Evolutionary conservation across 1,284 basidiomycete species (phyloP), one percentile per base, ranked within the genome.

Genomic region (Ceratobasidium sp.): DNA sequence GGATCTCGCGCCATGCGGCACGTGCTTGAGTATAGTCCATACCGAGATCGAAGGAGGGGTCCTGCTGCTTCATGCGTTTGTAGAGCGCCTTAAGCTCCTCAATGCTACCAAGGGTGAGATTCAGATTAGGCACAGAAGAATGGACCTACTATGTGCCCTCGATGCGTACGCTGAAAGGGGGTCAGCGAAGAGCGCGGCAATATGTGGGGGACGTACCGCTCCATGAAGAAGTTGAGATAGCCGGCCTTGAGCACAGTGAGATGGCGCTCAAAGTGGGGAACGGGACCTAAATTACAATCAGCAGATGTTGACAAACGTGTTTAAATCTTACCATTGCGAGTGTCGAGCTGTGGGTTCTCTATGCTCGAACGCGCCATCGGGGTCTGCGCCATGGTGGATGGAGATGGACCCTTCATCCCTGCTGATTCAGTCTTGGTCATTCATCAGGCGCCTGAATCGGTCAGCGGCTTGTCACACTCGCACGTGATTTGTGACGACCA

Each of bases 171-270:
- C 94, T 95, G 79, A 44, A 43, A 71, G 74, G 77, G 73, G 73
- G 63, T 75, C 74, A 64, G 63, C 66, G 23, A 38, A 46, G 59
- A 43, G 73, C 41, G 32, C 61, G 21, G 35, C 57, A 35, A 26
- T 58, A 61, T 41, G 73, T 58, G 75, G 41, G 62, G 73, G 55
- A 80, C 88, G 77, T 78, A 92, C 93, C 94, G 86, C 84, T 96
- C 94, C 80, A 88, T 87, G 82, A 95, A 95, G 84, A 95, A 95
- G 75, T 79, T 83, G 76, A 95, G 85, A 80, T 94, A 94, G 9
- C 90, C 91, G 76, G 94, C 91, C 38, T 87, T 84, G 59, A 94
- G 80, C 74, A 88, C 84, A 75, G 83, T 87, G 46, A 94, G 87
- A 77, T 94, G 89, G 46, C 85, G 80, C 71, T 94, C 92, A 78